phyloP scores from a whole-genome alignment of 2,329 filamentous ascomycete genomes.

The Penicillium concentricum region DNA sequence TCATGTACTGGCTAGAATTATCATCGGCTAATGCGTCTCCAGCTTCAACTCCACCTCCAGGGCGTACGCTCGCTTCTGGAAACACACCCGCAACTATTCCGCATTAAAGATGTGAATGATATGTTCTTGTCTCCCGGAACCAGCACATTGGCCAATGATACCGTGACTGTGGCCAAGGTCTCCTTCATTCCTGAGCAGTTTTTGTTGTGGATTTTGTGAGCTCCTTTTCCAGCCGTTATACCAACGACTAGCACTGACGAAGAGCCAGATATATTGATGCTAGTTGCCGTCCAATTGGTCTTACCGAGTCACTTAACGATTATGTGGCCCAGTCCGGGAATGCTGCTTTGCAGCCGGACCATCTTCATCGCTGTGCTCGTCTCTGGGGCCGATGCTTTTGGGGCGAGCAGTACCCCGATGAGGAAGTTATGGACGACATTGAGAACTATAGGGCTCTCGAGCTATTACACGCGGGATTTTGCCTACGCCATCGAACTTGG shows the following conservation, averaged over 20 bases:
- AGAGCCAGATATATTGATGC: conserved; percentile 30
- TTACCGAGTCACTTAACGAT: conserved; percentile 33
- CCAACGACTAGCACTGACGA: conserved; percentile 1
- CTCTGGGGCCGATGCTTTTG: conserved; percentile 39
- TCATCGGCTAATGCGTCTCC: not conserved
- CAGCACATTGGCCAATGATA: conserved; percentile 7
- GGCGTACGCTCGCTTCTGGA: conserved; percentile 38
- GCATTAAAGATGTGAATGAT: conserved; percentile 30
- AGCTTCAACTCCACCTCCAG: conserved; percentile 36
- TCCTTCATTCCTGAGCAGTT: conserved; percentile 40
- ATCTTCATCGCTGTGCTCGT: conserved; percentile 34
- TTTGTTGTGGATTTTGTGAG: conserved; percentile 37
- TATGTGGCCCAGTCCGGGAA: conserved; percentile 34
- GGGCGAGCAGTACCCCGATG: conserved; percentile 38
- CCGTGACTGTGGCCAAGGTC: conserved; percentile 16
- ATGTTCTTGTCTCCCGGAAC: conserved; percentile 26
- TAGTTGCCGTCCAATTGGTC: conserved; percentile 29
- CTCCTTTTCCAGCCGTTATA: not conserved
- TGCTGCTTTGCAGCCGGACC: conserved; percentile 33
- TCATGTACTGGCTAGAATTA: not conserved
- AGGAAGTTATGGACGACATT: conserved; percentile 39
- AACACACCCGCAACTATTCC: conserved; percentile 35
- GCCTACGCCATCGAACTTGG: conserved; percentile 32
- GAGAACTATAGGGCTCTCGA: conserved; percentile 40
- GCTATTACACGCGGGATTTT: conserved; percentile 31